Percentiles rank a stretch among this genome's conserved stretches.
These are phyloP conservation scores for Fusarium nurragi DNA, from an alignment of 2,329 filamentous ascomycete species.

Conservation along the genomic window DNA sequence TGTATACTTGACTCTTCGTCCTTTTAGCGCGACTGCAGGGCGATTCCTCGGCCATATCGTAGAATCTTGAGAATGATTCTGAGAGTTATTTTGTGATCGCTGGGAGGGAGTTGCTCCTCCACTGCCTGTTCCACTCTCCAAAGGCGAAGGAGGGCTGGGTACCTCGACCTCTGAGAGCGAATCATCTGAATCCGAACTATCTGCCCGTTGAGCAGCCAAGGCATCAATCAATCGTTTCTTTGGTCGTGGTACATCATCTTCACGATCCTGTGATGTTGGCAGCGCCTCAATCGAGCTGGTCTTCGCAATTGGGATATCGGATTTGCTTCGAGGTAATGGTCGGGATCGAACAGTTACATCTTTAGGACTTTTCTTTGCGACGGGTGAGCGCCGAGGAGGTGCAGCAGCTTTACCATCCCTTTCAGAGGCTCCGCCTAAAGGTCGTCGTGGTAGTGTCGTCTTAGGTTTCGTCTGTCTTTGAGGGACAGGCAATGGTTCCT, in stretches of 20 bases:
- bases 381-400: background rate
- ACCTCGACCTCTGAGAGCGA: constrained; percentile 26
- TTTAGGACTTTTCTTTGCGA: constrained; percentile 21
- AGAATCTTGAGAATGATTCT: constrained; percentile 31
- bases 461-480: constrained; percentile 21
- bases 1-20: constrained; percentile 49
- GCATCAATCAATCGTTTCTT: constrained; percentile 55
- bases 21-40: constrained; percentile 41
- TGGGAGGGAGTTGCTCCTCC: constrained; percentile 36
- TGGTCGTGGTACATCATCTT: constrained; percentile 13
- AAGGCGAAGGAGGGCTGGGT: constrained; percentile 8
- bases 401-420: background rate
- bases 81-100: constrained; percentile 26
- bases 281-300: background rate
- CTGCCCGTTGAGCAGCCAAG: constrained; percentile 52
- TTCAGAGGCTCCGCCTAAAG: constrained; percentile 1
- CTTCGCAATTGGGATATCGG: constrained; percentile 10
- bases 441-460: constrained; percentile 23
- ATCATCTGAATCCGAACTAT: constrained; percentile 46
- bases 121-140: constrained; percentile 25
- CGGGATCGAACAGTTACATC: constrained; percentile 1
- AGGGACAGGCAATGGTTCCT: constrained; percentile 2
- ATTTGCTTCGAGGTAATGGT: constrained; percentile 15
- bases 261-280: constrained; percentile 1
- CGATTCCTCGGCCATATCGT: constrained; percentile 41